phyloP scores from a whole-genome alignment of 192 early-diverging fungal species.

The Thoreauomyces humboldtii region DNA sequence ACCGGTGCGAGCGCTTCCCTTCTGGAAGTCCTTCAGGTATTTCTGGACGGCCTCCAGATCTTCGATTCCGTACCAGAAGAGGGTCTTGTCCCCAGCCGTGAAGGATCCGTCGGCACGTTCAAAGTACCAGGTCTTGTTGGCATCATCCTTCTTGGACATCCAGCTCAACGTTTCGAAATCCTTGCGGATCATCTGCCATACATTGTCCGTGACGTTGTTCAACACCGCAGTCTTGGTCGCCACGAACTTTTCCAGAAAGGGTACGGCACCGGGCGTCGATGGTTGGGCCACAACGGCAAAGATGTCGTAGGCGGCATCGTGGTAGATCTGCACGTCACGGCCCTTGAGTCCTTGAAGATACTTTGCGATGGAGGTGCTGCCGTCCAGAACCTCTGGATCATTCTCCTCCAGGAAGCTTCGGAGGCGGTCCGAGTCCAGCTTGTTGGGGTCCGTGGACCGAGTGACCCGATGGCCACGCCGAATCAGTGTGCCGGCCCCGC shows the following conservation, averaged over 20 bases:
- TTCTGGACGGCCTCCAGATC: slow-evolving; percentile 73
- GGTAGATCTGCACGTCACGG: slow-evolving; percentile 73
- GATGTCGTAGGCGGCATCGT: slow-evolving; percentile 92
- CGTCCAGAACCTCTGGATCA: slow-evolving; percentile 69
- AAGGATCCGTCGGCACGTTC: slow-evolving; percentile 88
- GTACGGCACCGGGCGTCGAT: slow-evolving; percentile 41
- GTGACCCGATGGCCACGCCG: slow-evolving; percentile 92
- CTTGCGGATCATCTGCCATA: slow-evolving; percentile 85
- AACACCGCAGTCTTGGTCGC: slow-evolving; percentile 79
- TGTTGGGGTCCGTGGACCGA: slow-evolving; percentile 57
- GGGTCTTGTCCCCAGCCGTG: slow-evolving; percentile 68
- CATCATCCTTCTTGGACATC: slow-evolving; percentile 73
- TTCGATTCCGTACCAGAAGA: slow-evolving; percentile 94
- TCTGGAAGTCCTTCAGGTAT: slow-evolving; percentile 54
- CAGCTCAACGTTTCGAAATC: slow-evolving; percentile 83
- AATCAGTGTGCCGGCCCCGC: slow-evolving; percentile 95
- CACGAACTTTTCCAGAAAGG: slow-evolving; percentile 88
- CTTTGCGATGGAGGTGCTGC: slow-evolving; percentile 64
- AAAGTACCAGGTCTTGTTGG: slow-evolving; percentile 93
- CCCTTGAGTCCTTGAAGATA: slow-evolving; percentile 70
- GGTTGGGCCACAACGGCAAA: slow-evolving; percentile 76
- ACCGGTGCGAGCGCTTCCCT: neutral
- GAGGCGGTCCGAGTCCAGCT: slow-evolving; percentile 76
- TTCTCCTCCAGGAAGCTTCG: slow-evolving; percentile 72
- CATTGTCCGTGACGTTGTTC: slow-evolving; percentile 95